Base-by-base conservation (phyloP, 1,284 basidiomycete species). In the Xerocomus nothofagi region DNA sequence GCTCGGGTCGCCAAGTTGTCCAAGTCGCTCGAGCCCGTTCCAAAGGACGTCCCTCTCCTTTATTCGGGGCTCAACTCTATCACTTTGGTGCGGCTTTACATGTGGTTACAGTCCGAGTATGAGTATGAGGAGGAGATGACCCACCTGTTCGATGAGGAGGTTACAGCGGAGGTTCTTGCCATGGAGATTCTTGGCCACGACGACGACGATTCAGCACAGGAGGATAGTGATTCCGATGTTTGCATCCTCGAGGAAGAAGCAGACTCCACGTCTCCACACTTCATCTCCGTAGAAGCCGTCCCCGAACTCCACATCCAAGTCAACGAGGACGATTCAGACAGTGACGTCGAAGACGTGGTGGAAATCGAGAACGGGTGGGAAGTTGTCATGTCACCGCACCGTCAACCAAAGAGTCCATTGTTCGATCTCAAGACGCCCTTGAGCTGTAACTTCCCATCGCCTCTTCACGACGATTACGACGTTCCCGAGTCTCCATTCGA, bases 1-100 rank as follows among this genome's bases (percentile, higher is more conserved):
- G 39, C 55, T 9, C 55, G 58, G 39, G 44, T 60, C 32, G 37
- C 55, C 4, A 58, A 23, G 37, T 33, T 60, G 32, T 58, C 49
- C 56, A 60, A 60, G 39, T 55, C 58, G 2, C 12, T 29, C 32
- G 46, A 59, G 17, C 29, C 44, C 6, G 44, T 61, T 15, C 41
- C 61, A 2, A 50, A 38, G 20, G 59, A 62, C 33, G 49, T 55
- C 21, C 48, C 59, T 14, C 53, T 61, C 12, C 51, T 61, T 7
- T 61, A 63, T 41, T 54, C 59, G 4, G 59, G 59, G 7, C 57
- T 63, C n/a, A 61, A 63, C 32, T 61, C 61, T 12, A 61, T 61
- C n/a, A 63, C 61, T 8, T 36, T 61, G 9, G 46, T 63, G 15
- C 56, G 59, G 23, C 47, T 63, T 7, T 51, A 59, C 36, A 52